phyloP scores from a whole-genome alignment of 2,329 filamentous ascomycete genomes.

The Venturiaceae sp. region DNA sequence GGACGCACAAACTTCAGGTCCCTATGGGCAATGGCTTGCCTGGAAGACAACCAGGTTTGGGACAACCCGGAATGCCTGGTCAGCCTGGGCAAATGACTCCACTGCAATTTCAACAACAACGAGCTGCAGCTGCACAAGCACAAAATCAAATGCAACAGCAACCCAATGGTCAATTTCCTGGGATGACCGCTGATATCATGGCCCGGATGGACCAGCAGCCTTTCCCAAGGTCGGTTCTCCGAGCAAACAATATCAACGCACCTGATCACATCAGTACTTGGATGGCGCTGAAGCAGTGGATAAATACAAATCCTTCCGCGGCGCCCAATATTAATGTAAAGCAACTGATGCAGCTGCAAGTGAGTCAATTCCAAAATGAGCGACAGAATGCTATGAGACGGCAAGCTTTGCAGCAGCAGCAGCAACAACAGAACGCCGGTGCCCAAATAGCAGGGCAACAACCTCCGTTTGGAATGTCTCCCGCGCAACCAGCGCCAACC shows the following conservation, averaged over 20 bases:
- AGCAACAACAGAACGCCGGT: neutral
- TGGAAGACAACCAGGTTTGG: neutral
- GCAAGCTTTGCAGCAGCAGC: neutral
- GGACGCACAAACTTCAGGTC: neutral
- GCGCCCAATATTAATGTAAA: neutral
- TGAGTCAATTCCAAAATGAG: neutral
- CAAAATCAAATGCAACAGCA: neutral
- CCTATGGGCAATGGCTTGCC: neutral
- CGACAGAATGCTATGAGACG: neutral
- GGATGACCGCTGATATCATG: neutral
- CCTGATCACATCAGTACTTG: conserved; percentile 1
- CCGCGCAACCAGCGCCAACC: neutral
- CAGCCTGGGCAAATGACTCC: neutral
- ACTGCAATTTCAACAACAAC: neutral
- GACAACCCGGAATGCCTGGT: neutral
- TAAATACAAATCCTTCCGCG: neutral
- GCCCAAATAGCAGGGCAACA: neutral
- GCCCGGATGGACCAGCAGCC: neutral
- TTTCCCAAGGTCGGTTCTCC: neutral
- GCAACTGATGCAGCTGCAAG: neutral
- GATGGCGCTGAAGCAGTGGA: neutral
- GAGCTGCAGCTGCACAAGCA: neutral
- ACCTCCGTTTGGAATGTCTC: neutral
- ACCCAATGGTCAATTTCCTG: neutral
- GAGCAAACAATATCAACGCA: neutral